Conservation (phyloP, 1,139 yeast genomes). For the Yamadazyma siamensis region DNA sequence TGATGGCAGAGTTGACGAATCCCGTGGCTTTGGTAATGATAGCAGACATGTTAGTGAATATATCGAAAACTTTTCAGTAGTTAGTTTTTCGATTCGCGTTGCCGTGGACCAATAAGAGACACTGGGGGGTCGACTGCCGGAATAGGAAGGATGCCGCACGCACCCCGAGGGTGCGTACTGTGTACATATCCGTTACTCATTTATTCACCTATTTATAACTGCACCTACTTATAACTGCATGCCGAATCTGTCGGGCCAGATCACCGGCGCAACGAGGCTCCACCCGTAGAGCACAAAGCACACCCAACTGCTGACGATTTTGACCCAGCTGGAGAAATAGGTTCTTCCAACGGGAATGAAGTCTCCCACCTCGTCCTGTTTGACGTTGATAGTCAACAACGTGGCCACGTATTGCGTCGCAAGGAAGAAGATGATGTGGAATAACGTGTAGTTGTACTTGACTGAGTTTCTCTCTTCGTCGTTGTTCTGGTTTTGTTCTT, state of each 20-base stretch:
- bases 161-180: too few species aligned
- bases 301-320: slow-evolving; percentile 88
- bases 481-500: slow-evolving; percentile 30
- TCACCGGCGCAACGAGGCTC: slow-evolving; percentile 87
- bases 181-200: neutral
- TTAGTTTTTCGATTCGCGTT: slow-evolving; percentile 7
- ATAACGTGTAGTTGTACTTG: slow-evolving; percentile 82
- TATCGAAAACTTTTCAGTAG: slow-evolving; percentile 9
- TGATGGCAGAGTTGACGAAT: slow-evolving; percentile 31
- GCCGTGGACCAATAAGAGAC: neutral
- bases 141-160: too few species aligned
- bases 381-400: slow-evolving; percentile 84
- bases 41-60: slow-evolving; percentile 39
- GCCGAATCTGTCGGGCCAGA: slow-evolving; percentile 85
- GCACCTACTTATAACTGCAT: too few species aligned
- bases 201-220: neutral
- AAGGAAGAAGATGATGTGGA: slow-evolving; percentile 86
- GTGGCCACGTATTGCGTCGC: slow-evolving; percentile 99
- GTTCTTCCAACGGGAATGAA: slow-evolving; percentile 97
- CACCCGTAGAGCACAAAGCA: slow-evolving; percentile 84
- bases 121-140: neutral
- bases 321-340: slow-evolving; percentile 92
- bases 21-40: slow-evolving; percentile 48
- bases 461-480: slow-evolving; percentile 70
- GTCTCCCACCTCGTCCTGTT: slow-evolving; percentile 79